Percentiles rank a stretch among this genome's conserved stretches.
phyloP scores from a whole-genome alignment of 495 filamentous ascomycete species.

The Chaetomidium leptoderma region DNA sequence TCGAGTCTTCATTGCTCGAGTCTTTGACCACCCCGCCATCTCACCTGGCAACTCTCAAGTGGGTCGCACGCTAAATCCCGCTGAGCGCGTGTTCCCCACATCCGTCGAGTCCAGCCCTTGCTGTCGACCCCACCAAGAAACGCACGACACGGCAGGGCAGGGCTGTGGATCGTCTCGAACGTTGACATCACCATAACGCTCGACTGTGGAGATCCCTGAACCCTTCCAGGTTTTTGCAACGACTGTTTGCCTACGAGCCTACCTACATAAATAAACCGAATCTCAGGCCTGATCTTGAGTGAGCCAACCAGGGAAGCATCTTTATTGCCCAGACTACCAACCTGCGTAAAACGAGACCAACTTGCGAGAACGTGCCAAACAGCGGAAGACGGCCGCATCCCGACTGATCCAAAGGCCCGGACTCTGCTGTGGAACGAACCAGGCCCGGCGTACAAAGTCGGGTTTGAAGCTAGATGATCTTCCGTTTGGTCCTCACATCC shows the following conservation, averaged over 20 bases:
- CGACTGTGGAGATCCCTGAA: neutral
- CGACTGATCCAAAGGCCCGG: neutral
- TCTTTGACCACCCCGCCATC: neutral
- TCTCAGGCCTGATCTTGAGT: neutral
- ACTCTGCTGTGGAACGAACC: neutral
- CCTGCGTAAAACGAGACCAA: neutral
- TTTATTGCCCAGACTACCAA: neutral
- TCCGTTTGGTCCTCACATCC: neutral
- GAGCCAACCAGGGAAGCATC: neutral
- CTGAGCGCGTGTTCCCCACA: neutral
- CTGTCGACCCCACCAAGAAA: conserved; percentile 1
- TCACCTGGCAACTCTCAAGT: no score
- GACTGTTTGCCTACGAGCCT: neutral
- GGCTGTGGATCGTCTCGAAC: conserved; percentile 1
- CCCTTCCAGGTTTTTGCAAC: neutral
- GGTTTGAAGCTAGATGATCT: no score
- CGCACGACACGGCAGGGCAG: conserved; percentile 1
- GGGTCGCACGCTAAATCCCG: conserved; percentile 2
- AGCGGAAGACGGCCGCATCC: conserved; percentile 1
- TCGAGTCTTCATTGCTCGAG: no score
- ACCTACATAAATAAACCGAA: neutral
- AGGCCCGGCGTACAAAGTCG: no score
- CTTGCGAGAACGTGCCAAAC: neutral
- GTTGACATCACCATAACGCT: conserved; percentile 14
- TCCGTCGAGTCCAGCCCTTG: neutral